Percentiles rank a stretch among this genome's conserved stretches.
Evolutionary conservation across 768 basidiomycete genomes (phyloP).

Genomic region (Phlegmacium glaucopus): DNA sequence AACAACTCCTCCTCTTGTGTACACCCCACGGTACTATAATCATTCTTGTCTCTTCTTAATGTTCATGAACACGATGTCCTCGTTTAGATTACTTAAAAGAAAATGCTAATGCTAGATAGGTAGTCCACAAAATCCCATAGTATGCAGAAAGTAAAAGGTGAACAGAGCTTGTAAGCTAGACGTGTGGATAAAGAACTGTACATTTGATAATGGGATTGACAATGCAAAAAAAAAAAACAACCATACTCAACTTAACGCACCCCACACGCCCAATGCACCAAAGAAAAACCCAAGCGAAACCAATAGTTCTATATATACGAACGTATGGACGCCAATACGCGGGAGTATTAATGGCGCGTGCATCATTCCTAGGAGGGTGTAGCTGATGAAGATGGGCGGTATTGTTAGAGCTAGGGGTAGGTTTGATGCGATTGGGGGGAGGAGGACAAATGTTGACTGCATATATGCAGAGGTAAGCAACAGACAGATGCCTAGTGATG

Average conservation of each 20-base stretch:
- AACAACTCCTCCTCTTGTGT: no score
- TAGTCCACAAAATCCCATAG: no score
- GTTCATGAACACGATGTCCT: no score
- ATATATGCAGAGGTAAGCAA: constrained; percentile 61
- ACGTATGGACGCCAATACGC: constrained; percentile 70
- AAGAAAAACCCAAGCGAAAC: constrained; percentile 70
- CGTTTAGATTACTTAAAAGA: no score
- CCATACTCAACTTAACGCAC: constrained; percentile 42
- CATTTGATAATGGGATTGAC: no score
- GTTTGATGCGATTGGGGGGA: not conserved
- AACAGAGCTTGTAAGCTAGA: no score
- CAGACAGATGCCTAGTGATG: constrained; percentile 65
- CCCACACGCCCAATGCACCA: constrained; percentile 71
- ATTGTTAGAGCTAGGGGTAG: no score
- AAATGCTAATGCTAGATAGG: no score
- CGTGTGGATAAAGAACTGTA: no score
- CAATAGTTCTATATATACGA: constrained; percentile 67
- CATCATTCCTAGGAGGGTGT: constrained; percentile 54
- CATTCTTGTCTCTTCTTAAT: no score
- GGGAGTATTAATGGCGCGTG: constrained; percentile 69
- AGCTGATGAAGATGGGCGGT: constrained; percentile 18
- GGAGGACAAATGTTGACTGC: constrained; percentile 43
- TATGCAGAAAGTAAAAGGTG: no score
- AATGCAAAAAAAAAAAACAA: not conserved
- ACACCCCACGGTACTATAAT: no score